Evolutionary conservation across 345 rosid species (phyloP), one percentile per base, ranked within the genome.

Genomic region (Bruguiera sexangula): DNA sequence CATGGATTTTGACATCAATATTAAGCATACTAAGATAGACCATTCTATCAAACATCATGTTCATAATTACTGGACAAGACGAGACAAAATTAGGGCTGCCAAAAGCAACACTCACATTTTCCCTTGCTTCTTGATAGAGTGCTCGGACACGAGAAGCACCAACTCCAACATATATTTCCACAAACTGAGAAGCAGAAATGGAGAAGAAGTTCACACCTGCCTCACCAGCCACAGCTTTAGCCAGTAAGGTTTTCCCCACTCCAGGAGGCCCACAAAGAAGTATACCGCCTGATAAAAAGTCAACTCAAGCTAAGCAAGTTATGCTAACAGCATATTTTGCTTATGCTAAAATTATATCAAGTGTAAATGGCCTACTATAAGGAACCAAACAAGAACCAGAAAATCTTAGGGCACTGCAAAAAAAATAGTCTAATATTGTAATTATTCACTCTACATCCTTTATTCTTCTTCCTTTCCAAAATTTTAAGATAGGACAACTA

Each of bases 171-270:
- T 90, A 93, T 79, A 93, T 90, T 81, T 93, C 98, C 60, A 93
- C 96, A 82, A 93, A 93, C 75, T 93, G 98, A 68, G 98, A 89
- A 51, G 98, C 97, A 43, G 98, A 93, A n/a, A 93, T 90, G 63
- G 96, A 93, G 82, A 93, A 93, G 89, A 90, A 90, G 76, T 90
- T 88, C 60, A 93, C 98, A 71, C 98, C 96, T 24, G 96, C 98
- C 82, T 93, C 96, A 69, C 98, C 96, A 77, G 98, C 96, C 74
- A 93, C 98, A 78, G 98, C 98, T 87, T 90, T 90, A 63, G 96
- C 98, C 56, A 93, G 84, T 65, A 93, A 82, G 53, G 96, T 90
- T 79, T 93, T 93, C 65, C 96, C 98, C 37, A 93, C 98, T 57
- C 98, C 98, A 69, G 98, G 96, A 36, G 96, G 93, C 10, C 96